Evolutionary conservation across 2,329 filamentous ascomycete species (phyloP).

Genomic region (Periconia sp.): DNA sequence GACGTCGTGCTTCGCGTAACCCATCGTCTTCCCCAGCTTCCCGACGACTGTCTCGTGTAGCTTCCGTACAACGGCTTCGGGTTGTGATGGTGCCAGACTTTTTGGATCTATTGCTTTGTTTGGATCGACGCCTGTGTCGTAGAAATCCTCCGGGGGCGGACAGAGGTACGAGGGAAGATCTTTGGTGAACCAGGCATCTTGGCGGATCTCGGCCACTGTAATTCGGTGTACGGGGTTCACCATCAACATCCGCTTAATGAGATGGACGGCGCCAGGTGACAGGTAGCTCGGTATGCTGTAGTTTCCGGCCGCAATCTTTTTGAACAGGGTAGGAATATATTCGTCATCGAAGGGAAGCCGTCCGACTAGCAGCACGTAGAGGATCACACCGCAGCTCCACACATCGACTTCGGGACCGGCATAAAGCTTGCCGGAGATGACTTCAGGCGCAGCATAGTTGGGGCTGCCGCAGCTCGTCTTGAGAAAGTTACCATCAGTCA

Average conservation of each 20-base stretch:
- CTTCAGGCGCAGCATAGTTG: conserved; percentile 97
- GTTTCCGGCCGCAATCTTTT: conserved; percentile 94
- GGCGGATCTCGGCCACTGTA: conserved; percentile 89
- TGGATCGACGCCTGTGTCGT: conserved; percentile 91
- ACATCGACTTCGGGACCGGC: conserved; percentile 97
- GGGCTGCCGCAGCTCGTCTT: conserved; percentile 98
- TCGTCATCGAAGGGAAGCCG: conserved; percentile 95
- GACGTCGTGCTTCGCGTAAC: conserved; percentile 92
- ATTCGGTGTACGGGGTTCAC: conserved; percentile 94
- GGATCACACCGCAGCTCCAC: conserved; percentile 93
- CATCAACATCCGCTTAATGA: conserved; percentile 93
- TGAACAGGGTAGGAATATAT: conserved; percentile 95
- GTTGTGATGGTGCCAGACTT: conserved; percentile 74
- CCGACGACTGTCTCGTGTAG: conserved; percentile 91
- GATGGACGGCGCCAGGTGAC: conserved; percentile 76
- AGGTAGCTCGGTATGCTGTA: conserved; percentile 94
- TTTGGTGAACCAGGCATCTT: conserved; percentile 92
- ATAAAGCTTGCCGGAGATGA: conserved; percentile 97
- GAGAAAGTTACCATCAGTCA: conserved; percentile 99
- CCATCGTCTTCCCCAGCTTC: conserved; percentile 98
- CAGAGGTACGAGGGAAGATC: conserved; percentile 87
- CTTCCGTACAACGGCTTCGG: conserved; percentile 81
- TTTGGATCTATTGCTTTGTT: conserved; percentile 87
- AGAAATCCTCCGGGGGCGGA: conserved; percentile 87
- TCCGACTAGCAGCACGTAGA: conserved; percentile 70